These are phyloP conservation scores for Saccharomycopsis fermentans DNA, from an alignment of 805 yeast genomes.

Conservation along the genomic window DNA sequence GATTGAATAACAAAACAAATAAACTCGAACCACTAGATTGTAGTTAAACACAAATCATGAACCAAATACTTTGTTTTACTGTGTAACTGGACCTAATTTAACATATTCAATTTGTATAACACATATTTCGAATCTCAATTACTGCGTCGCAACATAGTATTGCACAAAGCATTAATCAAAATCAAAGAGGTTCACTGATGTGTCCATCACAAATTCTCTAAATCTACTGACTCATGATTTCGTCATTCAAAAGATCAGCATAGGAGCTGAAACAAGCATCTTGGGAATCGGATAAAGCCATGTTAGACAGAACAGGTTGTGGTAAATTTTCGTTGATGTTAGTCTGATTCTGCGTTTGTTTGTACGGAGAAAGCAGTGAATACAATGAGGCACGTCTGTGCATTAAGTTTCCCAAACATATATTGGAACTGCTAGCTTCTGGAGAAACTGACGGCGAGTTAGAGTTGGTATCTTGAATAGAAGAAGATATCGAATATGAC, in stretches of 20 bases:
- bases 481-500: background rate
- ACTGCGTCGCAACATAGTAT: too few relatives aligned
- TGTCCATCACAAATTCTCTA: background rate
- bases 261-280: constrained; percentile 8
- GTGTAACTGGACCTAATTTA: too few relatives aligned
- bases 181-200: too few relatives aligned
- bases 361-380: background rate
- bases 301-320: background rate
- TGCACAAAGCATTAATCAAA: too few relatives aligned
- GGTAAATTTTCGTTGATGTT: background rate
- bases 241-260: constrained; percentile 10
- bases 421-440: background rate
- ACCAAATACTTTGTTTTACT: too few relatives aligned
- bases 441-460: background rate
- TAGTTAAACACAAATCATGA: too few relatives aligned
- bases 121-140: too few relatives aligned
- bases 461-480: background rate
- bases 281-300: background rate
- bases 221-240: background rate
- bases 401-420: background rate
- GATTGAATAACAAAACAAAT: too few relatives aligned
- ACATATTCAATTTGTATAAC: too few relatives aligned
- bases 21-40: too few relatives aligned
- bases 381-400: background rate
- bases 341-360: background rate